Base-by-base conservation (phyloP, 148 eudicot genomes). In the Persicaria maculosa region DNA sequence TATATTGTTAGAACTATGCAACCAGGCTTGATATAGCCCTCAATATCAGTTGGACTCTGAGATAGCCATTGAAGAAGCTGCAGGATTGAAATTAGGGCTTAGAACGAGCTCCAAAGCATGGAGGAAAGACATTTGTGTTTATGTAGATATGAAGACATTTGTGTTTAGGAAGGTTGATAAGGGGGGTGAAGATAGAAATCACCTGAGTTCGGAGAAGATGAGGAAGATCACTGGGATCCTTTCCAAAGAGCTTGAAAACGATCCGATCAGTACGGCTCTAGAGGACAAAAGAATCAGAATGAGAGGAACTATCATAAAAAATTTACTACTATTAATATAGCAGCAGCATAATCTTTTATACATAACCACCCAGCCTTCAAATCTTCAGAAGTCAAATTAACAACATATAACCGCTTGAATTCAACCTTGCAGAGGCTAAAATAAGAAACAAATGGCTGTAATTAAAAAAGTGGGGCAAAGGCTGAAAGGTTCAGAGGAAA, bases 51-150 rank as follows among this genome's bases (percentile, higher is more conserved):
- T 53, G 99, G 99, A 81, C 88, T 92, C 76, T 77, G 83, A 48
- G 97, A 89, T 68, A 95, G 75, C 99, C 99, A 95, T 72, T 89
- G 87, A 64, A 95, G 91, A 76, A 95, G 86, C 99, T 95, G 92
- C 44, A 83, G 68, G 46, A 46, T 1, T 65, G 47, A 65, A 65
- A 12, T 65, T 4, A 65, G 46, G 40, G 40, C 19, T 65, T 40
- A 9, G 17, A 40, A 36, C 17, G 43, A 58, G 40, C 40, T 59
- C 8, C 65, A 59, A 65, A 46, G 8, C 15, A 65, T 36, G 19
- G 15, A 14, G 45, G 47, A 5, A 65, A 15, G 19, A 14, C 4
- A 15, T 40, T 9, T 2, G 19, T 40, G 46, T 36, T 25, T 43
- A 43, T 40, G 70, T 40, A 20, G 68, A 65, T 65, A 40, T 15